A percentile compares a stretch with the other conserved stretches of the same genome.
Conservation (phyloP, 1,284 basidiomycete genomes). For the Irpex sp. region DNA sequence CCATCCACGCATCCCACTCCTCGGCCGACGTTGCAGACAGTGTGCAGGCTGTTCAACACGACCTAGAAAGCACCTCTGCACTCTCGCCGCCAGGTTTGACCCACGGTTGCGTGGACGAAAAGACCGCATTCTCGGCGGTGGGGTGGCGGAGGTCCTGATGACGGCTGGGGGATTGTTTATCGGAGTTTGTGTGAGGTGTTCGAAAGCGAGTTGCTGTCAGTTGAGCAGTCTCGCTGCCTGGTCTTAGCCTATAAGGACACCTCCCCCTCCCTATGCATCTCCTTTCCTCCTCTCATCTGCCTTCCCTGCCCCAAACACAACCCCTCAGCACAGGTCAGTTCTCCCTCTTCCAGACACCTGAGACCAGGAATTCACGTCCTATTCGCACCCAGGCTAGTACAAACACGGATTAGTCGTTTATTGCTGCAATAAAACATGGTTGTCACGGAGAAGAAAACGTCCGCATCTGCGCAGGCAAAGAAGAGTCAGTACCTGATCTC, state of each 20-base stretch:
- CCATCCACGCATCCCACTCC: neutral
- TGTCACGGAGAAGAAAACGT: slow-evolving; percentile 6
- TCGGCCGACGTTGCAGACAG: too few species aligned
- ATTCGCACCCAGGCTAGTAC: neutral
- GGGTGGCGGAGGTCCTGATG: slow-evolving; percentile 21
- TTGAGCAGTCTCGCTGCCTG: slow-evolving; percentile 16
- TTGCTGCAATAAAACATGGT: neutral
- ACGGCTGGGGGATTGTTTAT: slow-evolving; percentile 22
- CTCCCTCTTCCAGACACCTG: slow-evolving; percentile 4
- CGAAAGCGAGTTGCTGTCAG: slow-evolving; percentile 25
- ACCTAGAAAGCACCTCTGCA: too few species aligned
- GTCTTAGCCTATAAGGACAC: slow-evolving; percentile 26
- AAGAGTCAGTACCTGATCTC: slow-evolving; percentile 16
- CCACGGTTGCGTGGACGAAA: too few species aligned
- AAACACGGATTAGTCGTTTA: slow-evolving; percentile 22
- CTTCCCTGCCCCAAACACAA: slow-evolving; percentile 9
- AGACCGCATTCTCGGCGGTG: neutral
- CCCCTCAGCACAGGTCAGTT: slow-evolving; percentile 14
- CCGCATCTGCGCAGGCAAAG: slow-evolving; percentile 20
- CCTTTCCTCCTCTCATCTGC: slow-evolving; percentile 22
- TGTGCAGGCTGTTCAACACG: too few species aligned
- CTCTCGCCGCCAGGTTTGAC: too few species aligned
- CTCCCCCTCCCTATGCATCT: slow-evolving; percentile 25
- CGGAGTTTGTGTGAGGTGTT: slow-evolving; percentile 21
- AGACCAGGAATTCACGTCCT: neutral